Evolutionary conservation across 176 grass and related monocot species (phyloP).

Genomic region (Tuctoria greenei): DNA sequence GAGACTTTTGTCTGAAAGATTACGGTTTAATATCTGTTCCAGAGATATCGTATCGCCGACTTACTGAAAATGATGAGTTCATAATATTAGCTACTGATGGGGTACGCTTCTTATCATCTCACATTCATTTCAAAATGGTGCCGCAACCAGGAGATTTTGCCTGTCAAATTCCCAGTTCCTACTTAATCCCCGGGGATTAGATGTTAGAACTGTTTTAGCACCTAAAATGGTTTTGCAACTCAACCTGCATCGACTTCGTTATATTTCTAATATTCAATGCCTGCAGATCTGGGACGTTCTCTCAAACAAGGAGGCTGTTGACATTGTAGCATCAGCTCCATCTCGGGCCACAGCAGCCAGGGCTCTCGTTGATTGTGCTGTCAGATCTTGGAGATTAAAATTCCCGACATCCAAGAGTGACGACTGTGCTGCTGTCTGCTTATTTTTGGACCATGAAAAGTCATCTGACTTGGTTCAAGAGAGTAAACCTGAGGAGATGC

Average conservation of each 20-base stretch:
- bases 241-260: conserved; percentile 17
- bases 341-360: conserved; percentile 69
- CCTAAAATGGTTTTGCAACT: conserved; percentile 19
- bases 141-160: background rate
- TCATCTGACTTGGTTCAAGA: conserved; percentile 32
- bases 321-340: conserved; percentile 78
- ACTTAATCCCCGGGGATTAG: background rate
- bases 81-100: conserved; percentile 93
- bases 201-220: background rate
- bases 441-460: conserved; percentile 72
- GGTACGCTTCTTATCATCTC: conserved; percentile 52
- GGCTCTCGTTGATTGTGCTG: conserved; percentile 83
- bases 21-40: conserved; percentile 99
- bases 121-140: conserved; percentile 19
- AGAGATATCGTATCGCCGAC: conserved; percentile 75
- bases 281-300: conserved; percentile 96
- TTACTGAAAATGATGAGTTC: conserved; percentile 87
- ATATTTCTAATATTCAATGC: conserved; percentile 27
- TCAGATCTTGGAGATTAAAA: conserved; percentile 94
- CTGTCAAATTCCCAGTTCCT: background rate
- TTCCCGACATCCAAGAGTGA: conserved; percentile 96
- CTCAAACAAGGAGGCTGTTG: conserved; percentile 93
- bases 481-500: conserved; percentile 20
- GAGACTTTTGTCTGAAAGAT: conserved; percentile 98
- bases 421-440: conserved; percentile 86